A percentile compares a stretch with the other conserved stretches of the same genome.
Conservation (phyloP, 345 rosid species). For the Crucihimalaya himalaica region DNA sequence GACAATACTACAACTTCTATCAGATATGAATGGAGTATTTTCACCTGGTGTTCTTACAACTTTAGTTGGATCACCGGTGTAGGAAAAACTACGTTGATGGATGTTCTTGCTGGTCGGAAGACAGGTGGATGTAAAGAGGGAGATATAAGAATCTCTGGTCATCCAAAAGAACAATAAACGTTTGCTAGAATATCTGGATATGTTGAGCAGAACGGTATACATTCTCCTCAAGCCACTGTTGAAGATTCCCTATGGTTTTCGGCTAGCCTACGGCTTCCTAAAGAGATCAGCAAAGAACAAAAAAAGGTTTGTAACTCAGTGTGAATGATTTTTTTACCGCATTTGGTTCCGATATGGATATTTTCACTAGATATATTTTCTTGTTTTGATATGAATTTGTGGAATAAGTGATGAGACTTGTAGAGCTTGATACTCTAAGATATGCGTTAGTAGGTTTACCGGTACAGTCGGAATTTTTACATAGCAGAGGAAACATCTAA, state of each 20-base stretch:
- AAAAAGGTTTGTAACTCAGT: conserved; percentile 44
- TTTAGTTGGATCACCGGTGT: conserved; percentile 98
- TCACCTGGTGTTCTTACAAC: conserved; percentile 94
- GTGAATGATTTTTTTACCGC: conserved; percentile 1
- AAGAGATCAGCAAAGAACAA: conserved; percentile 65
- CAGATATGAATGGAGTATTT: conserved; percentile 83
- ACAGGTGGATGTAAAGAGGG: conserved; percentile 94
- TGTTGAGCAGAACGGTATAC: conserved; percentile 95
- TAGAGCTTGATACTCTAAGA: conserved; percentile 74
- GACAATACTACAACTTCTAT: conserved; percentile 68
- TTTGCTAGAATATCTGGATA: conserved; percentile 94
- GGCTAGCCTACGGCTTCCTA: conserved; percentile 77
- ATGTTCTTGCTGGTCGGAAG: conserved; percentile 94
- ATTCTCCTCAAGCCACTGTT: conserved; percentile 95
- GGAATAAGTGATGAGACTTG: conserved; percentile 89
- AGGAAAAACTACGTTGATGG: conserved; percentile 96
- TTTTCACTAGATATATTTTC: background rate
- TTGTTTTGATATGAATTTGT: conserved; percentile 73
- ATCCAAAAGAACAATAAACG: conserved; percentile 73
- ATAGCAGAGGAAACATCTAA: conserved; percentile 87
- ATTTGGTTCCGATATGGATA: conserved; percentile 10
- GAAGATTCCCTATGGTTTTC: conserved; percentile 94
- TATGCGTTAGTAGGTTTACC: conserved; percentile 80
- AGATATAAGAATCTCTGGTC: conserved; percentile 77
- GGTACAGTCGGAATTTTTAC: conserved; percentile 88